Base-by-base conservation (phyloP, 768 basidiomycete species). In the Agrocybe chaxingu region DNA sequence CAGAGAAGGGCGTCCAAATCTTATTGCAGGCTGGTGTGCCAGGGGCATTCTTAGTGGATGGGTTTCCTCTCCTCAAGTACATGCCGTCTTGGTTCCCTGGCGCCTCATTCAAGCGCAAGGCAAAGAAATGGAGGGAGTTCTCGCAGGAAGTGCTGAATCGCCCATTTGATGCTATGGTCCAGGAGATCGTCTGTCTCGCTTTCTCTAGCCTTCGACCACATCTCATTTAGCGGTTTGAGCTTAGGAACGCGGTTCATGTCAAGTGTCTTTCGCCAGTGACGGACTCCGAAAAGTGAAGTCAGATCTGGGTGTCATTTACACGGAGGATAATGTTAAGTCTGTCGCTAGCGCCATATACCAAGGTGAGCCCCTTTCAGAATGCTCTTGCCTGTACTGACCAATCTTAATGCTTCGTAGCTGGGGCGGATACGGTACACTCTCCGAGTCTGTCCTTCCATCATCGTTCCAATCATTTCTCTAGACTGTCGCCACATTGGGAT, bases 21-120 rank as follows among this genome's bases (percentile, higher is more conserved):
- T 35, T 53, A 3, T 18, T 58, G 8, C 56, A 45, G 29, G 67
- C 66, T 24, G 62, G 55, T 0, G 45, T 59, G 3, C 65, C 65
- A 3, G 66, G 65, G 2, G 50, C 44, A 10, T 71, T 60, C 41
- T 47, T 66, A 8, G 69, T 69, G 8, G 66, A 62, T 38, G 41
- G 47, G 18, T 24, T 68, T 32, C 62, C 62, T 1, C 32, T 56
- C 9, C 46, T 67, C 34, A 63, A 59, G 45, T 56, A 64, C 39
- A 39, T 69, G n/a, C 67, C 66, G 6, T 55, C 52, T 11, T 69
- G 64, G 64, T 47, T 67, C 42, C 68, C 68, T 13, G 62, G 62
- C 30, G 63, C 66, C 2, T 53, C 57, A 1, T 69, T 66, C 66
- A 70, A 75, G 57, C 47, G 54, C 39, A 64, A 62, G 52, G 76